Percentiles rank a stretch among this genome's conserved stretches.
phyloP scores from a whole-genome alignment of 495 filamentous ascomycete genomes.

The Venustampulla echinocandica region DNA sequence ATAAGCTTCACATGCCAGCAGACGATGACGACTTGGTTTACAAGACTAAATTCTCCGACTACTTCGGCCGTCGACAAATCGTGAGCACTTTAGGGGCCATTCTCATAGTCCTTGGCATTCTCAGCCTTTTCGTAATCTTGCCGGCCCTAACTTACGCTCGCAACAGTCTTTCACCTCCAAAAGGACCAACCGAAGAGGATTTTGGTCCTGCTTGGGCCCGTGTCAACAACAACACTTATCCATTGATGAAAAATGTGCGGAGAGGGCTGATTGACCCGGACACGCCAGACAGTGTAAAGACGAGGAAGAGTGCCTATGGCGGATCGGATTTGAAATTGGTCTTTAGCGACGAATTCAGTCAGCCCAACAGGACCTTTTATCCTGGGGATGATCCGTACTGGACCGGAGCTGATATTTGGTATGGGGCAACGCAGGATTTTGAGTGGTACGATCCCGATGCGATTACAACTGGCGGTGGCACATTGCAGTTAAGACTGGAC shows the following conservation, averaged over 20 bases:
- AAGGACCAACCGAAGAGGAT: not conserved
- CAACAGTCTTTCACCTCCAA: constrained; percentile 16
- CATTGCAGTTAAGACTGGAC: constrained; percentile 59
- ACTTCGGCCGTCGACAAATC: constrained; percentile 30
- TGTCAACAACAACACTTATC: constrained; percentile 28
- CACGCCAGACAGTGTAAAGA: constrained; percentile 53
- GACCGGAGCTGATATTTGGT: constrained; percentile 24
- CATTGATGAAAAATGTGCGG: constrained; percentile 53
- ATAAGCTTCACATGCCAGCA: constrained; percentile 39
- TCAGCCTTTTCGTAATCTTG: constrained; percentile 37
- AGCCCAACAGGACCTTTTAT: constrained; percentile 60
- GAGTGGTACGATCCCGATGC: constrained; percentile 83
- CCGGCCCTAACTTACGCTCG: constrained; percentile 34
- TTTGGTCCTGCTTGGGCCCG: constrained; percentile 26
- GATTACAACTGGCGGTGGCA: constrained; percentile 55
- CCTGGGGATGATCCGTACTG: constrained; percentile 66
- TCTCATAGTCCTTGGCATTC: constrained; percentile 34
- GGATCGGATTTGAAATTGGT: constrained; percentile 57
- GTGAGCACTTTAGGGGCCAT: constrained; percentile 32
- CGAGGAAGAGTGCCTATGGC: constrained; percentile 43
- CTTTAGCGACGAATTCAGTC: constrained; percentile 70
- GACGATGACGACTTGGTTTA: constrained; percentile 36
- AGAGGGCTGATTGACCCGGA: constrained; percentile 60
- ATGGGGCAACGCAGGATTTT: constrained; percentile 62
- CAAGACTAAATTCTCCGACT: constrained; percentile 32